A percentile compares a stretch with the other conserved stretches of the same genome.
These are phyloP conservation scores for Trichosporon inkin DNA, from an alignment of 1,284 basidiomycete species.

Conservation along the genomic window DNA sequence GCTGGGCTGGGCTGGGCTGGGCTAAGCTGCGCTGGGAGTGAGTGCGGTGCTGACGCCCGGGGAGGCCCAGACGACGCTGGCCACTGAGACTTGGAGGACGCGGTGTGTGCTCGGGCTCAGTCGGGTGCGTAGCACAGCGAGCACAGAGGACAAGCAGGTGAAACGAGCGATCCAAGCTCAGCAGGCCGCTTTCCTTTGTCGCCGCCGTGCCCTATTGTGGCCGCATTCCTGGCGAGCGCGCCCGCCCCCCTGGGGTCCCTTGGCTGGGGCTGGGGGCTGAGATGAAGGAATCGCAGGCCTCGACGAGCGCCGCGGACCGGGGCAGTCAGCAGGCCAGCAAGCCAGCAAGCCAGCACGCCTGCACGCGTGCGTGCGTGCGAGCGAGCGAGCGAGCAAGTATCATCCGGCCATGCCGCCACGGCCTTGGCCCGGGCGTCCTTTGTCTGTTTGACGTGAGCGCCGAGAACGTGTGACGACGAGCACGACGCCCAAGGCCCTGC, in stretches of 20 bases:
- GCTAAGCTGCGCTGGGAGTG: too few relatives aligned
- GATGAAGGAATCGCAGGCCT: background rate
- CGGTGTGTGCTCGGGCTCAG: background rate
- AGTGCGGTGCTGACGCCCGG: too few relatives aligned
- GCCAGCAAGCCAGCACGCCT: background rate
- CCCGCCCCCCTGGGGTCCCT: background rate
- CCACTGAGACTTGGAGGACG: conserved; percentile 1
- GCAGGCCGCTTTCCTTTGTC: background rate
- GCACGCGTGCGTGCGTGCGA: too few relatives aligned
- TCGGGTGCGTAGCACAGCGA: conserved; percentile 4
- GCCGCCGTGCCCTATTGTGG: background rate
- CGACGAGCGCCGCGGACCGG: conserved; percentile 3
- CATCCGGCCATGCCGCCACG: too few relatives aligned
- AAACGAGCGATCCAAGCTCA: conserved; percentile 5
- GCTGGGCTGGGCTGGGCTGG: background rate
- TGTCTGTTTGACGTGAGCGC: too few relatives aligned
- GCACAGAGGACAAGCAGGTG: background rate
- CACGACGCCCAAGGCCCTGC: too few relatives aligned
- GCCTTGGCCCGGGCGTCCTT: too few relatives aligned
- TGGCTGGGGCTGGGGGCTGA: background rate
- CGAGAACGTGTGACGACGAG: too few relatives aligned
- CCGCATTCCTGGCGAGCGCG: background rate
- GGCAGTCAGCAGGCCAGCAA: background rate
- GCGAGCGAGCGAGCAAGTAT: too few relatives aligned
- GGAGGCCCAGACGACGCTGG: background rate